Conservation (phyloP, 768 basidiomycete genomes). For the Collybia sp. region DNA sequence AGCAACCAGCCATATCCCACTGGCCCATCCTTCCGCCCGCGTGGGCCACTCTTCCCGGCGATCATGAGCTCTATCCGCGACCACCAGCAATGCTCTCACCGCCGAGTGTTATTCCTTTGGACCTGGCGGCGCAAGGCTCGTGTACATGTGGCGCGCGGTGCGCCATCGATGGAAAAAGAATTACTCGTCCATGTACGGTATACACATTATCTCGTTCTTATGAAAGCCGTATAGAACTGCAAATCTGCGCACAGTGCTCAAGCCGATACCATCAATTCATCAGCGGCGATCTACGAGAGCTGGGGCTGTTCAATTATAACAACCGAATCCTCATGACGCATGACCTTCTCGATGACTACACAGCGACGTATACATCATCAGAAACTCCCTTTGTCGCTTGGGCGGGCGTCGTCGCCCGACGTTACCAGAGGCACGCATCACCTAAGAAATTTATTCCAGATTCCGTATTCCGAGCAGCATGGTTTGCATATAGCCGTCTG, state of each 20-base stretch:
- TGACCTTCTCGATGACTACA: conserved; percentile 11
- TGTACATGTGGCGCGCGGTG: conserved; percentile 1
- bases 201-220: neutral
- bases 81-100: neutral
- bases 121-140: neutral
- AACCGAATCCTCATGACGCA: conserved; percentile 7
- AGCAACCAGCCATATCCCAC: conserved; percentile 4
- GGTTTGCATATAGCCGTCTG: conserved; percentile 9
- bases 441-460: too few species aligned
- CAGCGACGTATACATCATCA: conserved; percentile 6
- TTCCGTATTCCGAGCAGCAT: neutral
- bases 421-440: neutral
- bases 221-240: neutral
- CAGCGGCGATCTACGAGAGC: conserved; percentile 4
- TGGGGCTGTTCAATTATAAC: conserved; percentile 12
- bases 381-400: conserved; percentile 10
- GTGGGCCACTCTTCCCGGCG: conserved; percentile 8
- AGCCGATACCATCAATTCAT: conserved; percentile 1
- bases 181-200: neutral
- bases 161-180: neutral
- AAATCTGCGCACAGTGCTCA: neutral
- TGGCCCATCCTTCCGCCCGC: conserved; percentile 6
- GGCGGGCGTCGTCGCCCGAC: conserved; percentile 2
- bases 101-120: conserved; percentile 1
- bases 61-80: neutral